A percentile compares a stretch with the other conserved stretches of the same genome.
Evolutionary conservation across 2,329 filamentous ascomycete genomes (phyloP).

Genomic region (Rutstroemia sp.): DNA sequence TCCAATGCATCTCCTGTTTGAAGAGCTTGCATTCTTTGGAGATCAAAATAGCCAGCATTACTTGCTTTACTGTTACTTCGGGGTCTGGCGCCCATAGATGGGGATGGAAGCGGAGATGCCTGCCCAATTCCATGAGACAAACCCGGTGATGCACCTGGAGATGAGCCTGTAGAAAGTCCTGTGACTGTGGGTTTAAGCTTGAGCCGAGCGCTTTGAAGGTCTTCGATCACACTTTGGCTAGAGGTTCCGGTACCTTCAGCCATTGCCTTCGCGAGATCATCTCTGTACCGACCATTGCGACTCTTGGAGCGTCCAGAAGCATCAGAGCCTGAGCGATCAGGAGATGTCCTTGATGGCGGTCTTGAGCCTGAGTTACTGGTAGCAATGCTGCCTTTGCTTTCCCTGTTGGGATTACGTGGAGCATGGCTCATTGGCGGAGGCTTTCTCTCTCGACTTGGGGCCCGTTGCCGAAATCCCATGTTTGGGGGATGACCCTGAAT

Average conservation of each 20-base stretch:
- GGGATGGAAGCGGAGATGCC: constrained; percentile 23
- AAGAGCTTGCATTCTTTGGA: constrained; percentile 18
- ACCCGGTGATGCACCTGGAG: not conserved
- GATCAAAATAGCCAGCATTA: constrained; percentile 21
- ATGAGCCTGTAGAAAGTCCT: constrained; percentile 12
- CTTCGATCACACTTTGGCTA: constrained; percentile 18
- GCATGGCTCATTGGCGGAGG: constrained; percentile 22
- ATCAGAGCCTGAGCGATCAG: constrained; percentile 28
- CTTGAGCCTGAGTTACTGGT: constrained; percentile 22
- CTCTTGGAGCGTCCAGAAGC: constrained; percentile 26
- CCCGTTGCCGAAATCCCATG: constrained; percentile 16
- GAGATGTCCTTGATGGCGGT: constrained; percentile 21
- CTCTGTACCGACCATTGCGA: constrained; percentile 25
- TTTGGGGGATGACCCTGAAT: constrained; percentile 18
- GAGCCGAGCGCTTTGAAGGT: constrained; percentile 19
- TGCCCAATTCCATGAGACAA: constrained; percentile 1
- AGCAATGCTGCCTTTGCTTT: constrained; percentile 14
- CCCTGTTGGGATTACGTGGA: constrained; percentile 7
- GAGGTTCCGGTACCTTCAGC: constrained; percentile 20
- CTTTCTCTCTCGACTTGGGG: constrained; percentile 23
- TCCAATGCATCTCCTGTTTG: constrained; percentile 19
- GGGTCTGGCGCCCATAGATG: constrained; percentile 18
- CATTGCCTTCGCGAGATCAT: constrained; percentile 26
- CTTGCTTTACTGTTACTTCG: constrained; percentile 25
- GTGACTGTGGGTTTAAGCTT: constrained; percentile 20